These are phyloP conservation scores for Fraxinus sp. DNA, from an alignment of 305 asterid genomes.

Conservation along the genomic window DNA sequence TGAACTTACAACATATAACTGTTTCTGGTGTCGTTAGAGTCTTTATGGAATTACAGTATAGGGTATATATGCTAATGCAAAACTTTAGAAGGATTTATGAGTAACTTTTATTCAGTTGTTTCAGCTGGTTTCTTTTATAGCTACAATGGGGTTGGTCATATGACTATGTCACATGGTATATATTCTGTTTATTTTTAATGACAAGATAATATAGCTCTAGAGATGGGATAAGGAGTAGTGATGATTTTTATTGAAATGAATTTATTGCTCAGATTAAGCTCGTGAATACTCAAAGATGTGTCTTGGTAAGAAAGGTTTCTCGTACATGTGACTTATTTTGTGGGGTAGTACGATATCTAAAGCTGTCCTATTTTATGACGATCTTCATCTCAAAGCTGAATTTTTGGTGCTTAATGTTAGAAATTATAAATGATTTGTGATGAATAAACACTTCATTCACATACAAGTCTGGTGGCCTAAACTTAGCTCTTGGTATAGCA, in stretches of 20 bases:
- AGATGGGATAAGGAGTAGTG: neutral
- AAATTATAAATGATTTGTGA: neutral
- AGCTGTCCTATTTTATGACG: neutral
- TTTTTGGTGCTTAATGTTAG: neutral
- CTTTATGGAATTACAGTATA: constrained; percentile 5
- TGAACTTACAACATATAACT: neutral
- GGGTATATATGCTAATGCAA: neutral
- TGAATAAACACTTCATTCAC: neutral
- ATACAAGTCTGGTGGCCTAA: neutral
- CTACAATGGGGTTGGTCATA: neutral
- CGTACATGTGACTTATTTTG: neutral
- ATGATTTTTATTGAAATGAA: neutral
- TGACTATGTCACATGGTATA: neutral
- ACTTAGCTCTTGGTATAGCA: neutral
- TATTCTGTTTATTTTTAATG: neutral
- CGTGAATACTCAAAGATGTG: neutral
- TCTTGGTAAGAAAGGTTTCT: neutral
- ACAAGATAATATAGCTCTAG: neutral
- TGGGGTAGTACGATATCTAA: neutral
- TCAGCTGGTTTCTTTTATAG: neutral
- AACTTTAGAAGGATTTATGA: constrained; percentile 4
- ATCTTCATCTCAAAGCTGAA: neutral
- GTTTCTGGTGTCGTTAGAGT: neutral
- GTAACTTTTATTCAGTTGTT: neutral
- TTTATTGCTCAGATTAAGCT: neutral